Conservation (phyloP, 441 rosid species). For the Eruca vesicaria region DNA sequence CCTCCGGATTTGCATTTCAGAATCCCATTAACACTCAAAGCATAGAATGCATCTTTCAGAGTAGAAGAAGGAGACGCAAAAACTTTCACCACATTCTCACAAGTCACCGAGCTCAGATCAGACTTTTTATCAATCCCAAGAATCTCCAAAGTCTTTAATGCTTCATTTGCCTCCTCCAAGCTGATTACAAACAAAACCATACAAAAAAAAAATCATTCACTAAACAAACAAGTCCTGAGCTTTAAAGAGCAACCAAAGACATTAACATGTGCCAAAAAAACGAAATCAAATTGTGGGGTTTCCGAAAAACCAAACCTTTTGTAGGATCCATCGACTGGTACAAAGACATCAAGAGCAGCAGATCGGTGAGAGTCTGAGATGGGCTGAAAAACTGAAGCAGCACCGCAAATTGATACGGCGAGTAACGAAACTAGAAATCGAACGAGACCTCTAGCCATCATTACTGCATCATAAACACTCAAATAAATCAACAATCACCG, state of each 20-base stretch:
- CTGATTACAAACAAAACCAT: conserved; percentile 36
- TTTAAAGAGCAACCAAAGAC: neutral
- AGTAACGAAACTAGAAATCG: conserved; percentile 45
- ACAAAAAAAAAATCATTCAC: conserved; percentile 5
- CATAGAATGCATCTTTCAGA: conserved; percentile 62
- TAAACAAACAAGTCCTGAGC: neutral
- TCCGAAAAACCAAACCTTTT: conserved; percentile 47
- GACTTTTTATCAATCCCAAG: conserved; percentile 64
- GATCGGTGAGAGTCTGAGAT: conserved; percentile 91
- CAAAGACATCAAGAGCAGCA: conserved; percentile 74
- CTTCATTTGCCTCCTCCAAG: conserved; percentile 77
- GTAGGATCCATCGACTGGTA: conserved; percentile 60
- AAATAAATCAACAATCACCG: conserved; percentile 6
- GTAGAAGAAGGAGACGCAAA: conserved; percentile 60
- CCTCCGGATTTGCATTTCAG: conserved; percentile 55
- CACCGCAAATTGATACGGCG: conserved; percentile 51
- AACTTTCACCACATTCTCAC: conserved; percentile 50
- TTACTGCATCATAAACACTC: conserved; percentile 38
- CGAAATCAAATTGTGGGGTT: neutral
- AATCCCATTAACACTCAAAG: conserved; percentile 66
- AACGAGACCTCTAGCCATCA: conserved; percentile 56
- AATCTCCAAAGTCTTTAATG: conserved; percentile 70
- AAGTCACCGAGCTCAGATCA: conserved; percentile 48
- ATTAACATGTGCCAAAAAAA: neutral
- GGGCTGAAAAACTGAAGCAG: conserved; percentile 68